Conservation (phyloP, 495 filamentous ascomycete species). For the Melanomma pulvis-pyrius region DNA sequence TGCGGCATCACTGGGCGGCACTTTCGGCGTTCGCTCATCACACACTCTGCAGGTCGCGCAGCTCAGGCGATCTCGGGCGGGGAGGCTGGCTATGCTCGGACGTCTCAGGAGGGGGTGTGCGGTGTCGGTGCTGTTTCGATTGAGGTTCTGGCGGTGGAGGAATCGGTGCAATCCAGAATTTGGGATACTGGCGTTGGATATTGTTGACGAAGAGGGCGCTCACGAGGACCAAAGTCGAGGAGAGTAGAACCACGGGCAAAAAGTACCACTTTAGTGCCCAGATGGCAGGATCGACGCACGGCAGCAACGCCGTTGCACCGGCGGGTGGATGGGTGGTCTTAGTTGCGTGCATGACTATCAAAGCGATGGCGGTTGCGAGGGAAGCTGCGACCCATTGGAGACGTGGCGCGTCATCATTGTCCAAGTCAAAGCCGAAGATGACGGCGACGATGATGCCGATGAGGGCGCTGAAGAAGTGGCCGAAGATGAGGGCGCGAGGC, state of each 20-base stretch:
- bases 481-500: conserved; percentile 24
- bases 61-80: not conserved
- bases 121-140: not conserved
- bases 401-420: not conserved
- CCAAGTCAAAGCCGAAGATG: conserved; percentile 19
- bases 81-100: not conserved
- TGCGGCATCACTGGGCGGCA: not conserved
- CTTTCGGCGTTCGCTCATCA: not conserved
- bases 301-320: conserved; percentile 28
- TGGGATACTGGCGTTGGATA: conserved; percentile 33
- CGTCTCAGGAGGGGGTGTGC: not conserved
- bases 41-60: not conserved
- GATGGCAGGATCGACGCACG: conserved; percentile 8
- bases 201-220: conserved; percentile 34
- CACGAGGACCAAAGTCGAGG: conserved; percentile 24
- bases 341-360: conserved; percentile 27
- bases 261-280: conserved; percentile 24
- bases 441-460: conserved; percentile 21
- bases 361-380: conserved; percentile 24
- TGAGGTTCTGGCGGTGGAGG: not conserved
- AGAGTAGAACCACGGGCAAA: conserved; percentile 23
- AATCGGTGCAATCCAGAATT: conserved; percentile 24
- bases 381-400: conserved; percentile 20
- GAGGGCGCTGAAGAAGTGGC: conserved; percentile 26
- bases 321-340: conserved; percentile 33